Evolutionary conservation across 768 basidiomycete species (phyloP).

Genomic region (Pholiota molesta): DNA sequence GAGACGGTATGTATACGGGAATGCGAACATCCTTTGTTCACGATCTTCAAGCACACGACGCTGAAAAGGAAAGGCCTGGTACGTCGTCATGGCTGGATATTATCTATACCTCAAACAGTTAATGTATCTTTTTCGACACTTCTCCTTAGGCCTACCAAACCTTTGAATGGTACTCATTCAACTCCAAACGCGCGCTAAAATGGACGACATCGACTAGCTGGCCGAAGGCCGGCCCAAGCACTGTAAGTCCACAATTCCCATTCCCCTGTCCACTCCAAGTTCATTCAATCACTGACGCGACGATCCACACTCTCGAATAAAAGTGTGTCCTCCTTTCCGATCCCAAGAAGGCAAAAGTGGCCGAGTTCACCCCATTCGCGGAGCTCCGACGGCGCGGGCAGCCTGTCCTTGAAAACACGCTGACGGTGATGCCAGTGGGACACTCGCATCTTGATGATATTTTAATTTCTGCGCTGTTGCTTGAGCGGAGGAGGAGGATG

Average conservation of each 20-base stretch:
- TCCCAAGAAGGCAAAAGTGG: background rate
- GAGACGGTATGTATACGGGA: slow-evolving; percentile 4
- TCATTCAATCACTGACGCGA: background rate
- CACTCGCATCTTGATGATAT: slow-evolving; percentile 19
- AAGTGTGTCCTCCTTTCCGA: slow-evolving; percentile 5
- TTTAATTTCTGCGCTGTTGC: slow-evolving; percentile 14
- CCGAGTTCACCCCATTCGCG: background rate
- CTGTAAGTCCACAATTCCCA: background rate
- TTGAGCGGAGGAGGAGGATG: slow-evolving; percentile 10
- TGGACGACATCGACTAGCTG: slow-evolving; percentile 6
- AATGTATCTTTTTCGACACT: background rate
- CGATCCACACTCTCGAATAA: background rate
- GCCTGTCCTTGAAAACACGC: background rate
- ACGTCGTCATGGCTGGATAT: background rate
- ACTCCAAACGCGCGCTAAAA: slow-evolving; percentile 3
- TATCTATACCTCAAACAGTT: no score
- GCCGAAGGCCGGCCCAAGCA: background rate
- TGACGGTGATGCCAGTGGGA: slow-evolving; percentile 14
- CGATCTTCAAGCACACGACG: background rate
- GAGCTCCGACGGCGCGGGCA: background rate
- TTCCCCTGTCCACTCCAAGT: background rate
- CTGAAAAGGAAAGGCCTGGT: slow-evolving; percentile 7
- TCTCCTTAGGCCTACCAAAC: background rate
- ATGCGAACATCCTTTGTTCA: background rate
- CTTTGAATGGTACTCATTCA: background rate